These are phyloP conservation scores for Heterobasidion parviporum DNA, from an alignment of 1,284 basidiomycete species.

Conservation along the genomic window DNA sequence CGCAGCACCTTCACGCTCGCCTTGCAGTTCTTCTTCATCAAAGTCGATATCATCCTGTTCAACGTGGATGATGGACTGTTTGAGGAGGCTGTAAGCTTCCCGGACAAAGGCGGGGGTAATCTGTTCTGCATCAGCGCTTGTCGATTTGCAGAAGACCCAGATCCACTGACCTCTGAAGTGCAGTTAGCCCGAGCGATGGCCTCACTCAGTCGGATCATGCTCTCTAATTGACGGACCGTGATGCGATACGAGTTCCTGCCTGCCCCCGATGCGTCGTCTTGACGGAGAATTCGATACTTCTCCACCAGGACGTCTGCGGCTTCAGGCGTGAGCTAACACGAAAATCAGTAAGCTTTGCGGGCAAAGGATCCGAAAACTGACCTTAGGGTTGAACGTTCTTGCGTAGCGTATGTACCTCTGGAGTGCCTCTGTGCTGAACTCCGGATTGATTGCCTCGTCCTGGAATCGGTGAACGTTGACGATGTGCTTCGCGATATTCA, in stretches of 20 bases:
- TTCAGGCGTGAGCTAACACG: slow-evolving; percentile 90
- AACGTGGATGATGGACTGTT: slow-evolving; percentile 98
- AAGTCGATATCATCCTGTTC: slow-evolving; percentile 99
- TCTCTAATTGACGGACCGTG: slow-evolving; percentile 95
- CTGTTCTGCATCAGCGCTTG: slow-evolving; percentile 27
- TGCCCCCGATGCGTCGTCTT: slow-evolving; percentile 96
- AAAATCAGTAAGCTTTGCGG: neutral
- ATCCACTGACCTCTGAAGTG: slow-evolving; percentile 61
- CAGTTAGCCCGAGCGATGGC: slow-evolving; percentile 96
- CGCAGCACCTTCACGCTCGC: slow-evolving; percentile 34
- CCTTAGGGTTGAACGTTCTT: slow-evolving; percentile 94
- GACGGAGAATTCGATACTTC: slow-evolving; percentile 91
- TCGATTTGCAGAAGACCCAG: neutral
- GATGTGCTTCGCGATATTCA: slow-evolving; percentile 95
- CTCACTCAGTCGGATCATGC: slow-evolving; percentile 99
- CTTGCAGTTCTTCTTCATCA: slow-evolving; percentile 83
- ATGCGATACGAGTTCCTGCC: slow-evolving; percentile 96
- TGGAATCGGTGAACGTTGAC: slow-evolving; percentile 96
- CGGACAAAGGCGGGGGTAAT: slow-evolving; percentile 91
- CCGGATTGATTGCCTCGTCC: slow-evolving; percentile 90
- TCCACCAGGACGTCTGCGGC: slow-evolving; percentile 90
- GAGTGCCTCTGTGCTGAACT: slow-evolving; percentile 94
- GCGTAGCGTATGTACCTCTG: slow-evolving; percentile 97
- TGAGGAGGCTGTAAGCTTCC: slow-evolving; percentile 89
- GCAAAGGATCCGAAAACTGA: slow-evolving; percentile 22